A percentile compares a stretch with the other conserved stretches of the same genome.
phyloP scores from a whole-genome alignment of 306 rosid genomes.

The Citrullus colocynthis region DNA sequence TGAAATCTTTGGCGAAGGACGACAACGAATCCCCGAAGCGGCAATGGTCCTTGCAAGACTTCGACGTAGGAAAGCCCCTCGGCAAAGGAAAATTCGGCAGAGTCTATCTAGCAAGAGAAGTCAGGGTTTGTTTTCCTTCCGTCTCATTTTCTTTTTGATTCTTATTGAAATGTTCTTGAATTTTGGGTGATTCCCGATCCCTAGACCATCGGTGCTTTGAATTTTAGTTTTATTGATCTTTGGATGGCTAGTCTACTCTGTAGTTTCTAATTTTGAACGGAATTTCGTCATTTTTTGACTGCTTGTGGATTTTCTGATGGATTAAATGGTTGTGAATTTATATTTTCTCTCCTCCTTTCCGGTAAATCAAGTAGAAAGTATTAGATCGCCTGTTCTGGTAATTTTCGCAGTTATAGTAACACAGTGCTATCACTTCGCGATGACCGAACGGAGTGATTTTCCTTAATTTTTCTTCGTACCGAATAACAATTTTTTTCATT shows the following conservation, averaged over 20 bases:
- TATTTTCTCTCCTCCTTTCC: not conserved
- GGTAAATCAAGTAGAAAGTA: not conserved
- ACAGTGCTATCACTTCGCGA: not conserved
- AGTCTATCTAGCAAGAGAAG: conserved; percentile 73
- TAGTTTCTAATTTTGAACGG: not conserved
- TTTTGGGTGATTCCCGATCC: too few species aligned
- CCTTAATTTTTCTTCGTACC: not conserved
- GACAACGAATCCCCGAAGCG: conserved; percentile 13
- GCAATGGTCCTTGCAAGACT: conserved; percentile 53
- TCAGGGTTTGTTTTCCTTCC: conserved; percentile 22
- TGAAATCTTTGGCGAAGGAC: conserved; percentile 9
- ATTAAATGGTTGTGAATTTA: not conserved
- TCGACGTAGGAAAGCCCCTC: conserved; percentile 82
- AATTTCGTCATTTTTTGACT: not conserved
- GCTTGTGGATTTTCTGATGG: not conserved
- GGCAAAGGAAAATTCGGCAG: conserved; percentile 82
- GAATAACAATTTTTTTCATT: not conserved
- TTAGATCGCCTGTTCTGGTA: not conserved
- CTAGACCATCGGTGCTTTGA: not conserved
- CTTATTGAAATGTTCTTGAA: not conserved
- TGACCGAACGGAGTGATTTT: not conserved
- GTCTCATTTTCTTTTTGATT: conserved; percentile 3
- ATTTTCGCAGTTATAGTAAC: not conserved
- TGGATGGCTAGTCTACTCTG: not conserved
- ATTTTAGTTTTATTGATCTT: not conserved